Base-by-base conservation (phyloP, 2,329 filamentous ascomycete species). In the Orbilia javanica region DNA sequence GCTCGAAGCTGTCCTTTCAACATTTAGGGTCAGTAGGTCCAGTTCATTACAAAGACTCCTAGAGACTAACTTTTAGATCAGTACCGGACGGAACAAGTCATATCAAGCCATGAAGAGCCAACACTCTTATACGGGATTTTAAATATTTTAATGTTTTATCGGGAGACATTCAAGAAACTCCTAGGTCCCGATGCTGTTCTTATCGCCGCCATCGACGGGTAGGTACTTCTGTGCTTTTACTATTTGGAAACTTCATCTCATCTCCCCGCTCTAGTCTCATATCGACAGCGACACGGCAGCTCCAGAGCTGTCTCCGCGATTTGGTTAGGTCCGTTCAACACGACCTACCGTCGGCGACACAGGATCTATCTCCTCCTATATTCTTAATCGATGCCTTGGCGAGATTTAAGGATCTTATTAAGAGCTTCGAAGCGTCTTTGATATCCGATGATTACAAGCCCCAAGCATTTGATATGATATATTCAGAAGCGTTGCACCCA, bases 91-190 rank as follows among this genome's bases (percentile, higher is more conserved):
- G 94, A 97, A 83, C 92, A 98, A 82, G 92, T 97, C 20, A 91
- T 98, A 15, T 94, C 97, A 81, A 92, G 92, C 78, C 95, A 97
- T 83, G 94, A 97, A 81, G 94, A 98, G 75, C 91, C 91, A 0
- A 93, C 96, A 20, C 86, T 94, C 60, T 91, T 93, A 36, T 99
- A 97, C 86, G 96, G 94, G 83, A 90, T 98, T 46, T 91, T 93
- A 10, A 97, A 97, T 81, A 86, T 99, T 0, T 87, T 98, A 48
- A 90, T 89, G 46, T 99, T 99, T 84, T 99, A 99, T 85, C 90
- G 89, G 31, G 87, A 89, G 79, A 97, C 94, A 0, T 97, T 98
- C 83, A 86, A 89, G 15, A 95, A 92, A 81, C 87, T 98, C 0
- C 86, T 98, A 0, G 91, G 92, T 1, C 81, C 87, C 1, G 87